phyloP scores from a whole-genome alignment of 495 filamentous ascomycete genomes.

The Pyrenula aspistea region DNA sequence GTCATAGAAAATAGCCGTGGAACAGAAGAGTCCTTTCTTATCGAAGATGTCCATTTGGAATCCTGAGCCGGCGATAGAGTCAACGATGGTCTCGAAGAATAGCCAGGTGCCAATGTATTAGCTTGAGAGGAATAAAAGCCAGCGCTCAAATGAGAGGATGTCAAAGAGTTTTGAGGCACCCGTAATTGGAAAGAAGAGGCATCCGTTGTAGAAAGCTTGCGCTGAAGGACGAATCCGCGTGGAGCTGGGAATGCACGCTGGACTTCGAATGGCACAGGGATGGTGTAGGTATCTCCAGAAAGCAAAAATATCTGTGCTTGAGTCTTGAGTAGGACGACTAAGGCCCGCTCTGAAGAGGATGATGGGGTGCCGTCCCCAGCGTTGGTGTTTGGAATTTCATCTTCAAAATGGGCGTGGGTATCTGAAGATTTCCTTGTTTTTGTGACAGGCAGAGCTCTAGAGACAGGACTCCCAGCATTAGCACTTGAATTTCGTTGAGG shows the following conservation, averaged over 20 bases:
- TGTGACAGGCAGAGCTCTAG: not conserved
- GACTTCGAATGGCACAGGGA: conserved; percentile 90
- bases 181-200: conserved; percentile 16
- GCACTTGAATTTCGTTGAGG: not conserved
- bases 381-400: not conserved
- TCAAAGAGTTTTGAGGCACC: conserved; percentile 70
- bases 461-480: not conserved
- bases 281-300: conserved; percentile 75
- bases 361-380: not conserved
- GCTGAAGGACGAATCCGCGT: conserved; percentile 70
- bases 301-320: conserved; percentile 91
- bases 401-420: not conserved
- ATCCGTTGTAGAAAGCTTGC: conserved; percentile 37
- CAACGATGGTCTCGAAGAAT: conserved; percentile 20
- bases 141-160: conserved; percentile 35
- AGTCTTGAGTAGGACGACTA: conserved; percentile 85
- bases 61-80: conserved; percentile 2
- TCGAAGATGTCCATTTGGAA: conserved; percentile 13
- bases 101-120: conserved; percentile 28
- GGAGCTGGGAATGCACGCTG: conserved; percentile 76
- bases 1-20: conserved; percentile 77
- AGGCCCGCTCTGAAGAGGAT: conserved; percentile 43
- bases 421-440: not conserved
- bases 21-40: conserved; percentile 40
- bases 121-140: conserved; percentile 32